Evolutionary conservation across 1,284 basidiomycete genomes (phyloP).

Genomic region (Pseudozyma tsukubaensis): DNA sequence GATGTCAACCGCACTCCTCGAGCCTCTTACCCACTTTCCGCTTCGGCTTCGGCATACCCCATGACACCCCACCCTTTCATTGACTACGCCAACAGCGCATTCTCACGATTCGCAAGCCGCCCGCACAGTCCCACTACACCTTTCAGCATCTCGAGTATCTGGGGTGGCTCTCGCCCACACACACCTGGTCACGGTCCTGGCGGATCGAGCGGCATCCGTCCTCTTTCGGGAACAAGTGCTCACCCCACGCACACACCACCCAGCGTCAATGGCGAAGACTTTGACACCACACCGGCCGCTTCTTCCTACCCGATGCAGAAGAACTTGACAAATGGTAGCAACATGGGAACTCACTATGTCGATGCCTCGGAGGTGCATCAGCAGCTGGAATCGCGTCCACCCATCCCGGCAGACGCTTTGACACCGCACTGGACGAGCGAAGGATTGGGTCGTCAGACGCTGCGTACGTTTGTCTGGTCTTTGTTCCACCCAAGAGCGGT

Average conservation of each 20-base stretch:
- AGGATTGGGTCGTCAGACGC: constrained; percentile 58
- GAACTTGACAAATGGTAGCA: constrained; percentile 26
- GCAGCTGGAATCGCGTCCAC: constrained; percentile 37
- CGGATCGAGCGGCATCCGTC: constrained; percentile 30
- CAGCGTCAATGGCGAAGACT: constrained; percentile 60
- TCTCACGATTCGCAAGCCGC: constrained; percentile 44
- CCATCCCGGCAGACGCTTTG: constrained; percentile 61
- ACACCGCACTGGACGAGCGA: constrained; percentile 63
- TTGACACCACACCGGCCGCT: constrained; percentile 15
- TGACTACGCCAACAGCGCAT: constrained; percentile 54
- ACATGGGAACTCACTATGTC: constrained; percentile 31
- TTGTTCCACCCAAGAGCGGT: constrained; percentile 59
- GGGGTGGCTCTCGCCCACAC: constrained; percentile 56
- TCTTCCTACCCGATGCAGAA: constrained; percentile 8
- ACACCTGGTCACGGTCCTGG: constrained; percentile 47
- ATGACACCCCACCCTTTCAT: constrained; percentile 66
- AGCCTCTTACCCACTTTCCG: constrained; percentile 29
- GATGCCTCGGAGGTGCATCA: constrained; percentile 46
- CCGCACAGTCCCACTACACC: constrained; percentile 57
- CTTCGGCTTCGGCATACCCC: constrained; percentile 36
- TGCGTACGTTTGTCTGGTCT: constrained; percentile 59
- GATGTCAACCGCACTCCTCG: constrained; percentile 46
- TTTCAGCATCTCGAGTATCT: constrained; percentile 55
- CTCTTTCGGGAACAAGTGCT: constrained; percentile 37
- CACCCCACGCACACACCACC: constrained; percentile 45